Conservation (phyloP, 1,284 basidiomycete genomes). For the Leccinum ponderosum region DNA sequence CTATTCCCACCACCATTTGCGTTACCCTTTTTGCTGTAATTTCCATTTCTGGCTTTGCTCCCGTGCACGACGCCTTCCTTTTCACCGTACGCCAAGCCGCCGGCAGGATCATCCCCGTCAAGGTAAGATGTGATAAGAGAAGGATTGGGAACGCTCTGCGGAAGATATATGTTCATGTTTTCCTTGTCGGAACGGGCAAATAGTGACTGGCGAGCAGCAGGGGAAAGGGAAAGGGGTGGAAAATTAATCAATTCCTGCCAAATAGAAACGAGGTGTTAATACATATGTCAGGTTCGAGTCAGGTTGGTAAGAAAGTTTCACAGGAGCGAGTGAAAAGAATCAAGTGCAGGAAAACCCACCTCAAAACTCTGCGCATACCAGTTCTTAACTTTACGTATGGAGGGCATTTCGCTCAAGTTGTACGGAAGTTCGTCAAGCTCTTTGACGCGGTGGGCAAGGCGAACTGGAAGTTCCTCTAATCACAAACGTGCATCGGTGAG, state of each 20-base stretch:
- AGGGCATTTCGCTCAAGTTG: conserved; percentile 88
- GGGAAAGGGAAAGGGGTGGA: conserved; percentile 69
- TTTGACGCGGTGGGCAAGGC: conserved; percentile 93
- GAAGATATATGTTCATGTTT: conserved; percentile 43
- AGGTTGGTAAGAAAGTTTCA: background rate
- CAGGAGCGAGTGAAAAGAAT: background rate
- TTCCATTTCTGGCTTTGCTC: conserved; percentile 14
- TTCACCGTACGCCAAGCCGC: conserved; percentile 18
- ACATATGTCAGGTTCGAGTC: background rate
- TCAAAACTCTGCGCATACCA: conserved; percentile 99
- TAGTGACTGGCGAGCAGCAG: conserved; percentile 69
- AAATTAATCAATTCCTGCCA: conserved; percentile 84
- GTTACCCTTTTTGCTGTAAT: conserved; percentile 17
- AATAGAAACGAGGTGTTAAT: background rate
- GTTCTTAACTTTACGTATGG: conserved; percentile 94
- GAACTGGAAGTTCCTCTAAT: conserved; percentile 74
- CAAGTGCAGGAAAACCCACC: conserved; percentile 44
- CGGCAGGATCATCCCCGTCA: conserved; percentile 17
- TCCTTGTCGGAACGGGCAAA: conserved; percentile 46
- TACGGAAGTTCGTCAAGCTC: conserved; percentile 95
- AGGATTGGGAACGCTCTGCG: conserved; percentile 73
- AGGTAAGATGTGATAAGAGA: conserved; percentile 39
- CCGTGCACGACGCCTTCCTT: conserved; percentile 14
- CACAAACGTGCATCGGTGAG: background rate
- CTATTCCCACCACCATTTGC: conserved; percentile 32